Conservation (phyloP, 352 stramenopile species). For the Globisporangium nunn region DNA sequence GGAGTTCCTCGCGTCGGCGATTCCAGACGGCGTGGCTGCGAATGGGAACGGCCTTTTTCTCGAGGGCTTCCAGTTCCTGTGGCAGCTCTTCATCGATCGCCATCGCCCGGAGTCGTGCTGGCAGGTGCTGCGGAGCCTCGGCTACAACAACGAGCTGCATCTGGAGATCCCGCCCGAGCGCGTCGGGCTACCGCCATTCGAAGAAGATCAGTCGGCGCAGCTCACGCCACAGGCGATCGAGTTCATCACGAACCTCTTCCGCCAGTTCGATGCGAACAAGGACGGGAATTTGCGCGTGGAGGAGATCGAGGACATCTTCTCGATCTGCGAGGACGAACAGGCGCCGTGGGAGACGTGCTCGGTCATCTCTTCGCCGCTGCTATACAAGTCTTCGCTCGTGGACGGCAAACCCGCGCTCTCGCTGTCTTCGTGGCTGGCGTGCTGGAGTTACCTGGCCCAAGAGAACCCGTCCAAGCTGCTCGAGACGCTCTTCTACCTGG, state of each 20-base stretch:
- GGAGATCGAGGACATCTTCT: conserved; percentile 77
- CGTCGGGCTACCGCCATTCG: conserved; percentile 39
- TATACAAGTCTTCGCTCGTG: conserved; percentile 47
- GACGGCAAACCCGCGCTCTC: conserved; percentile 48
- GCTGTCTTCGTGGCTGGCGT: conserved; percentile 54
- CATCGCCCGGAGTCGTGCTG: conserved; percentile 86
- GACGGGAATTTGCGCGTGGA: conserved; percentile 61
- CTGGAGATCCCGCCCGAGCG: conserved; percentile 71
- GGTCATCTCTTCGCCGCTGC: conserved; percentile 39
- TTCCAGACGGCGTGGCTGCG: conserved; percentile 57
- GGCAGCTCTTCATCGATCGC: conserved; percentile 85
- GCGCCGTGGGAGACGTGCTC: conserved; percentile 67
- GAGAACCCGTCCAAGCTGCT: conserved; percentile 71
- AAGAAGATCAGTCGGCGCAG: conserved; percentile 74
- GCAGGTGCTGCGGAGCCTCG: conserved; percentile 75
- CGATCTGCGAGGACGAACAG: conserved; percentile 67
- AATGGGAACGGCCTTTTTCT: conserved; percentile 62
- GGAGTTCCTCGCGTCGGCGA: conserved; percentile 63
- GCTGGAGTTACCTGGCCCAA: conserved; percentile 67
- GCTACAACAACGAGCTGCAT: conserved; percentile 76
- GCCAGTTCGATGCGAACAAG: conserved; percentile 82
- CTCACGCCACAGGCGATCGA: conserved; percentile 55
- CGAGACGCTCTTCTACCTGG: conserved; percentile 76
- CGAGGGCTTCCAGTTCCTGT: conserved; percentile 79
- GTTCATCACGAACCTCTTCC: conserved; percentile 71